phyloP scores from a whole-genome alignment of 768 basidiomycete species.

The Suillus subluteus region DNA sequence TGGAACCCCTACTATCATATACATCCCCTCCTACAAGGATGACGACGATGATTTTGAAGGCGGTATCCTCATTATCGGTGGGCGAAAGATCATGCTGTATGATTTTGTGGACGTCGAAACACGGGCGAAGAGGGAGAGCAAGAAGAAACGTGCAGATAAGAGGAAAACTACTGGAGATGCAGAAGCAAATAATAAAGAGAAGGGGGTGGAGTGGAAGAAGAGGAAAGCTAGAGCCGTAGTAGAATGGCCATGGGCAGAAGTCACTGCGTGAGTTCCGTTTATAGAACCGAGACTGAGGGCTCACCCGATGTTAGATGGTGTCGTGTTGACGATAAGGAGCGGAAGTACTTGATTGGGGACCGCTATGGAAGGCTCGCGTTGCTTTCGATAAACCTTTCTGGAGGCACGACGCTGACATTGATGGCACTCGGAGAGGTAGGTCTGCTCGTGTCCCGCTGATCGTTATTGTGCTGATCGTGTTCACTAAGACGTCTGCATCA shows the following conservation, averaged over 20 bases:
- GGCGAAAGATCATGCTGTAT: slow-evolving; percentile 63
- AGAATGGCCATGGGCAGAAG: slow-evolving; percentile 78
- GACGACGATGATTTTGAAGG: slow-evolving; percentile 48
- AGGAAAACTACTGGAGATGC: slow-evolving; percentile 51
- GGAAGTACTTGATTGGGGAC: slow-evolving; percentile 68
- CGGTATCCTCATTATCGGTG: slow-evolving; percentile 75
- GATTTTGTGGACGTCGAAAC: slow-evolving; percentile 53
- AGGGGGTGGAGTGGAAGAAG: slow-evolving; percentile 54
- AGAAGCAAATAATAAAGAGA: slow-evolving; percentile 49
- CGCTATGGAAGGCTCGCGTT: slow-evolving; percentile 70
- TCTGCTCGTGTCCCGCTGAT: neutral
- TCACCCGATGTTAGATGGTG: slow-evolving; percentile 48
- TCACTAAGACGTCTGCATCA: slow-evolving; percentile 65
- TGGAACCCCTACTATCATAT: slow-evolving; percentile 43
- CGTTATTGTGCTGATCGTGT: slow-evolving; percentile 12
- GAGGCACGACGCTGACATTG: slow-evolving; percentile 46
- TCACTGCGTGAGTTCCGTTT: slow-evolving; percentile 59
- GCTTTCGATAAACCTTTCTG: slow-evolving; percentile 55
- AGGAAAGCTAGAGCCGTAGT: slow-evolving; percentile 58
- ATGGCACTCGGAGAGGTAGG: slow-evolving; percentile 75
- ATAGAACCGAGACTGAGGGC: neutral
- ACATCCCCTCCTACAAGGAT: slow-evolving; percentile 29
- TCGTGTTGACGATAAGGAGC: slow-evolving; percentile 46
- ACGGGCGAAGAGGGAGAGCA: slow-evolving; percentile 57
- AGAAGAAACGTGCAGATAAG: slow-evolving; percentile 53